Conservation (phyloP, 768 basidiomycete genomes). For the Auricularia heimuer region DNA sequence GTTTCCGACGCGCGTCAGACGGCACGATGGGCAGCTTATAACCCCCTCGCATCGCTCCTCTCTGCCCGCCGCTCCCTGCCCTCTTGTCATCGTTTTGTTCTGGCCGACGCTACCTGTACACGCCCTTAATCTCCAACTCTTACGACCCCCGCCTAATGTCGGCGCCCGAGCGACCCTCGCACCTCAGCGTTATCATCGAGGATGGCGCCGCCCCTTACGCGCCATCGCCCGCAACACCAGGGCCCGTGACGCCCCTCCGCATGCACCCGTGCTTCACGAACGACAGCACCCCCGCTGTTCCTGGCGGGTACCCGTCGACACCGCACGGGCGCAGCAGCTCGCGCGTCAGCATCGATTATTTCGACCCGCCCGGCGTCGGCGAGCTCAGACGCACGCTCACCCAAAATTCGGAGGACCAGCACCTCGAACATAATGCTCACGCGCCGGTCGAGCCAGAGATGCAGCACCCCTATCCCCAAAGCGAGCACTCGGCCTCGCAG, state of each 20-base stretch:
- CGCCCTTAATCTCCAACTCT: no score
- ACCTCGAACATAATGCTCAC: neutral
- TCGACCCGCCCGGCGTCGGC: slow-evolving; percentile 7
- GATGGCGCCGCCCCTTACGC: neutral
- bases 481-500: no score
- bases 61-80: no score
- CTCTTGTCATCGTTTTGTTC: no score
- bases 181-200: neutral
- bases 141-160: no score
- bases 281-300: neutral
- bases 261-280: neutral
- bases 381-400: slow-evolving; percentile 4
- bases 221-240: neutral
- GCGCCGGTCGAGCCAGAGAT: neutral
- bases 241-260: neutral
- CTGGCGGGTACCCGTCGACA: neutral
- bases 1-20: no score
- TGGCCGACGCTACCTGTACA: no score
- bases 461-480: neutral
- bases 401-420: neutral
- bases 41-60: no score
- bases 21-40: no score
- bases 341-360: slow-evolving; percentile 8
- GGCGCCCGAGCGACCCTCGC: neutral
- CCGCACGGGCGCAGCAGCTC: neutral